phyloP scores from a whole-genome alignment of 2,329 filamentous ascomycete species.

The Aspergillus ustus region DNA sequence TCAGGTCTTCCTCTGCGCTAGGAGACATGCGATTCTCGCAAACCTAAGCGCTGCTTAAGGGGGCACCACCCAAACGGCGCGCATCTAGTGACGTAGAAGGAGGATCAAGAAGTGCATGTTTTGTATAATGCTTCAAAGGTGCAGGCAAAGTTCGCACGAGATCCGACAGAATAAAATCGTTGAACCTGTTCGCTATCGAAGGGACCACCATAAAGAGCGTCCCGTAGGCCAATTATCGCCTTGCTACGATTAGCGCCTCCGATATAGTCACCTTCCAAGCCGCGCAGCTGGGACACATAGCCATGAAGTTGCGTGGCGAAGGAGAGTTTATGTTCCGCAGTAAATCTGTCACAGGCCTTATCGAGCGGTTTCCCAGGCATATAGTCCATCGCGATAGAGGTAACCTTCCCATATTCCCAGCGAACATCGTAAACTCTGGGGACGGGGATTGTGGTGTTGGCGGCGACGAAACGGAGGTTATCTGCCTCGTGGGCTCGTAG shows the following conservation, averaged over 20 bases:
- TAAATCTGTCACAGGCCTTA: constrained; percentile 23
- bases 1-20: too few species aligned
- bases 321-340: constrained; percentile 20
- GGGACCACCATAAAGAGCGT: constrained; percentile 25
- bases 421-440: constrained; percentile 20
- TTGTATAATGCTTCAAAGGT: constrained; percentile 21
- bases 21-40: too few species aligned
- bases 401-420: constrained; percentile 14
- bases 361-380: constrained; percentile 27
- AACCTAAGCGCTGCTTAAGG: too few species aligned
- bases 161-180: constrained; percentile 25
- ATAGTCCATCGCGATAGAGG: constrained; percentile 22
- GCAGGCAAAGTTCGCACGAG: constrained; percentile 17
- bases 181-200: constrained; percentile 31
- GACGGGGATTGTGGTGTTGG: constrained; percentile 22
- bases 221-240: constrained; percentile 21
- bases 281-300: constrained; percentile 22
- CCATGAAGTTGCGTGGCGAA: constrained; percentile 22
- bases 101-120: constrained; percentile 17
- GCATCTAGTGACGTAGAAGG: neutral
- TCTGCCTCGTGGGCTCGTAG: constrained; percentile 16
- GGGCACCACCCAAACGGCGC: too few species aligned
- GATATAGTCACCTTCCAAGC: constrained; percentile 25
- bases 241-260: constrained; percentile 21
- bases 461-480: constrained; percentile 19